Conservation (phyloP, 257 asterid species). For the Penstemon eatonii region DNA sequence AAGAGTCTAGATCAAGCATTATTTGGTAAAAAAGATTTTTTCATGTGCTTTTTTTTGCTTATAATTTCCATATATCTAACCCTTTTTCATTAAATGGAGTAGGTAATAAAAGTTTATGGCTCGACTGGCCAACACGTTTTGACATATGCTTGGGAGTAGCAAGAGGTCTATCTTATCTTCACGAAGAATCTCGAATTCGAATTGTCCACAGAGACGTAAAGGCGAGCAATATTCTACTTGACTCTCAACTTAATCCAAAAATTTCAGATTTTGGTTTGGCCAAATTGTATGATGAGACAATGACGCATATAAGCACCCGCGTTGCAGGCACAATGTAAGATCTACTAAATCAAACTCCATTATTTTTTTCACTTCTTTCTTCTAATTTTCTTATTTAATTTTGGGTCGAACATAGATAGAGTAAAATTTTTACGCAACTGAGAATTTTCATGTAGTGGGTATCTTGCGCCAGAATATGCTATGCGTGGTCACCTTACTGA, state of each 20-base stretch:
- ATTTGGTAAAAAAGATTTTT: constrained; percentile 44
- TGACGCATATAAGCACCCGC: constrained; percentile 82
- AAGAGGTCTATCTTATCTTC: constrained; percentile 74
- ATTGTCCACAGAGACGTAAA: constrained; percentile 77
- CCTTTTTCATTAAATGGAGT: constrained; percentile 30
- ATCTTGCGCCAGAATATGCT: constrained; percentile 79
- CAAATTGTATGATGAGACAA: constrained; percentile 64
- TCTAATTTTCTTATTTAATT: not conserved
- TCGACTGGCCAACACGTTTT: constrained; percentile 69
- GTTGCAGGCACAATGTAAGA: constrained; percentile 89
- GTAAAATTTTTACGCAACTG: too few relatives aligned
- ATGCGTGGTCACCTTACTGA: constrained; percentile 79
- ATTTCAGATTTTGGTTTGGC: constrained; percentile 81
- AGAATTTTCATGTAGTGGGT: constrained; percentile 44
- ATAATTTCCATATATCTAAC: not conserved
- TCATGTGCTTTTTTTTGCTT: constrained; percentile 8
- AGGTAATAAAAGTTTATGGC: constrained; percentile 51
- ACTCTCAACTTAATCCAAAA: constrained; percentile 58
- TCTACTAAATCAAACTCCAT: not conserved
- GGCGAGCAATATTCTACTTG: constrained; percentile 77
- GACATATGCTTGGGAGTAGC: constrained; percentile 86
- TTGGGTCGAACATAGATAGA: not conserved
- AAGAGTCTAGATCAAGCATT: constrained; percentile 83
- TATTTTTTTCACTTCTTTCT: not conserved
- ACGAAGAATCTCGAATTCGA: constrained; percentile 65